These are phyloP conservation scores for Stephania japonica DNA, from an alignment of 164 flowering plant genomes.

Conservation along the genomic window DNA sequence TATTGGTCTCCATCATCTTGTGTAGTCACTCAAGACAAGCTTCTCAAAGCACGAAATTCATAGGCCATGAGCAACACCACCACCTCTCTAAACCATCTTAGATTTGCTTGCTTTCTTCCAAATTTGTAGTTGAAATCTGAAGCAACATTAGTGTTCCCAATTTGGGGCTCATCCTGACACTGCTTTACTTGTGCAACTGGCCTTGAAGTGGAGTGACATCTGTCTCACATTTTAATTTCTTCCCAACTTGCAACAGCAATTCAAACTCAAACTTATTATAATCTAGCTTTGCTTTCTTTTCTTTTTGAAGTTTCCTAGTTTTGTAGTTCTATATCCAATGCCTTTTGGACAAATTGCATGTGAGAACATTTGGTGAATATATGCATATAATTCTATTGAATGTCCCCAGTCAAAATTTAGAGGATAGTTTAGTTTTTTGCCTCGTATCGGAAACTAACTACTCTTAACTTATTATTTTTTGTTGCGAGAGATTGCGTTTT, in stretches of 20 bases:
- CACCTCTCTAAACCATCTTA: background rate
- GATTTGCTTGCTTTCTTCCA: background rate
- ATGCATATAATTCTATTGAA: background rate
- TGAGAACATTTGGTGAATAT: background rate
- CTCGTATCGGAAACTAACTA: too few relatives aligned
- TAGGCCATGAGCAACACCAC: slow-evolving; percentile 1
- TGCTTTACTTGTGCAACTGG: slow-evolving; percentile 23
- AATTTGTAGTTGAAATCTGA: slow-evolving; percentile 11
- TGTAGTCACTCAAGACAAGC: slow-evolving; percentile 18
- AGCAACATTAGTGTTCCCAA: slow-evolving; percentile 11
- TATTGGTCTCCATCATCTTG: slow-evolving; percentile 16
- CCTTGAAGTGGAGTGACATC: slow-evolving; percentile 24
- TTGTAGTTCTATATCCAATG: slow-evolving; percentile 1
- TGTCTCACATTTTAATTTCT: background rate
- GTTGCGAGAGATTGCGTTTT: too few relatives aligned
- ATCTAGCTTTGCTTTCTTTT: background rate
- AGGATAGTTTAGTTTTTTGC: too few relatives aligned
- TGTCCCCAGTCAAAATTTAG: too few relatives aligned
- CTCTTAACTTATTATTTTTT: too few relatives aligned
- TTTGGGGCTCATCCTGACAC: slow-evolving; percentile 21
- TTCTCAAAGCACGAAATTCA: slow-evolving; percentile 8
- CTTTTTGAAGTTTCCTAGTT: background rate
- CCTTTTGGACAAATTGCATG: too few relatives aligned
- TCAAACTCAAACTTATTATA: background rate
- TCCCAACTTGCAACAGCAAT: slow-evolving; percentile 2